Evolutionary conservation across 2,329 filamentous ascomycete species (phyloP).

Genomic region (Neonectria hederae): DNA sequence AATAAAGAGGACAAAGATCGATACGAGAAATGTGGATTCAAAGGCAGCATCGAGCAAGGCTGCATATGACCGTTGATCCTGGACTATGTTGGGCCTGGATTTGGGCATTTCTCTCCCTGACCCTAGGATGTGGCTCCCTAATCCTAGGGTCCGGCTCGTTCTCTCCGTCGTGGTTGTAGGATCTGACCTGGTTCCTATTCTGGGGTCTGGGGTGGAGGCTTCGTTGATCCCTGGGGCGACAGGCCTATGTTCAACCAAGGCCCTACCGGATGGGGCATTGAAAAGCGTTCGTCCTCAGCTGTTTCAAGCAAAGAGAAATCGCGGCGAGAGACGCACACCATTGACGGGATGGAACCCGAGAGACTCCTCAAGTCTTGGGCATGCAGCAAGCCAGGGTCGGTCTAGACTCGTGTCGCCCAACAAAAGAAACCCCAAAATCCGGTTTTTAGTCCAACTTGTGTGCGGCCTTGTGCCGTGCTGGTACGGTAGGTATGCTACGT

Average conservation of each 20-base stretch:
- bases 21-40: neutral
- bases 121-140: neutral
- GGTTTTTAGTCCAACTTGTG: slow-evolving; percentile 1
- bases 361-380: neutral
- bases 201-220: neutral
- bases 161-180: neutral
- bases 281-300: neutral
- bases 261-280: neutral
- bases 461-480: neutral
- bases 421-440: slow-evolving; percentile 11
- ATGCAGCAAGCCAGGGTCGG: slow-evolving; percentile 6
- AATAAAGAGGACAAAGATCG: neutral
- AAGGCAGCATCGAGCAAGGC: neutral
- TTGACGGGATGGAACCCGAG: slow-evolving; percentile 1
- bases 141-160: too few relatives aligned
- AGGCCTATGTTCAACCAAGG: neutral
- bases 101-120: neutral
- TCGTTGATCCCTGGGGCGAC: neutral
- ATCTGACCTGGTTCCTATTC: neutral
- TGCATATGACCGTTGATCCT: neutral
- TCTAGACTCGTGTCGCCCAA: slow-evolving; percentile 9
- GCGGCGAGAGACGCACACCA: neutral
- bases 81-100: neutral
- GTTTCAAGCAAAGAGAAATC: slow-evolving; percentile 12
- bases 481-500: neutral